Evolutionary conservation across 2,329 filamentous ascomycete genomes (phyloP), one percentile per base, ranked within the genome.

Genomic region (Taxawa tesnikishii): DNA sequence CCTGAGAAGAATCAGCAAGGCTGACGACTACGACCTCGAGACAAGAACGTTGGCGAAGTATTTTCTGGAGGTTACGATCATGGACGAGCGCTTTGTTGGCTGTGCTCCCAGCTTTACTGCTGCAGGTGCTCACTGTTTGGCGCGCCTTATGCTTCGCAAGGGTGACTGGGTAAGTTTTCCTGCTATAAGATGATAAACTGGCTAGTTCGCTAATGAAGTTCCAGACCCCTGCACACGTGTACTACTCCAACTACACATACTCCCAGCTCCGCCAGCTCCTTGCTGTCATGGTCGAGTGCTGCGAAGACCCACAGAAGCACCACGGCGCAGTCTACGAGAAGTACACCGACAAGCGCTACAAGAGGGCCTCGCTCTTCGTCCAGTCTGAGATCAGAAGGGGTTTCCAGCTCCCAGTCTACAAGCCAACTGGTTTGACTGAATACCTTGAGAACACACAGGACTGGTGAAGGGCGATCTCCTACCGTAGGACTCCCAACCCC

Each of bases 11-110:
- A 90, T 96, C 58, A 96, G 88, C 75, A 96, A 96, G 64, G 90
- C 90, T 10, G 90, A 98, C 53, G 85, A 94, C 51, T 98, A 96
- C 51, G 87, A 98, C 51, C 66, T 94, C 28, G 88, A 98, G 60
- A 94, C 88, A 8, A 75, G 90, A 23, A 96, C 90, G 4, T 65
- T 98, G 33, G 85, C 90, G 46, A 98, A 98, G 62, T 98, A 98
- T 61, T 94, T 98, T 59, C 68, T 98, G 15, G 90, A 98, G 56
- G 73, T 96, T 34, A 92, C 85, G 23, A 78, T 96, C 54, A 94
- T 96, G 85, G 90, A 98, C 52, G 87, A 96, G 65, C 81, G 88
- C 13, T 96, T 98, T 50, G 84, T 98, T 21, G 83, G 82, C 15
- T 84, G 80, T 46, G 81, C 83, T 18, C 83, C 88, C 2, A 94